Conservation (phyloP, 306 rosid species). For the Lathyrus aphaca region DNA sequence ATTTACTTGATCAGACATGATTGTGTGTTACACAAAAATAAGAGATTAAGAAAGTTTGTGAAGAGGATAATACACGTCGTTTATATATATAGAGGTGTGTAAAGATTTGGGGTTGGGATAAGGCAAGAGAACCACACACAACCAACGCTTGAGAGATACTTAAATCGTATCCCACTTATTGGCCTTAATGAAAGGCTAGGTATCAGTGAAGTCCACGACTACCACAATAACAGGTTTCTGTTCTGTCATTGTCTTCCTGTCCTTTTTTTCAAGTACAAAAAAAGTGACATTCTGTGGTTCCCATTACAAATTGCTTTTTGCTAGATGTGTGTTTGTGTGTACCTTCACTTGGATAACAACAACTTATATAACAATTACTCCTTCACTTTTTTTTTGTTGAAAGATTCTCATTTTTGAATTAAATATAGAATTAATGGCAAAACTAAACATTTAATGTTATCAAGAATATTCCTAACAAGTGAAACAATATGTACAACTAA, state of each 20-base stretch:
- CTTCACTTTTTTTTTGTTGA: background rate
- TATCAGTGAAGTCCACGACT: constrained; percentile 73
- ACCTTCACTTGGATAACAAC: constrained; percentile 42
- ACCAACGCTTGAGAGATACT: constrained; percentile 58
- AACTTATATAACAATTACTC: background rate
- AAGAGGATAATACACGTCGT: constrained; percentile 61
- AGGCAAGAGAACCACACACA: constrained; percentile 99
- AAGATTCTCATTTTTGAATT: too few species aligned
- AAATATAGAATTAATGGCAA: too few species aligned
- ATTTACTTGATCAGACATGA: constrained; percentile 70
- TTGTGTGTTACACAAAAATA: constrained; percentile 35
- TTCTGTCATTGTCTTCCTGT: constrained; percentile 33
- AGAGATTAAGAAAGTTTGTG: constrained; percentile 41
- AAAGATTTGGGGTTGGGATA: constrained; percentile 56
- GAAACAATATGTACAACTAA: too few species aligned
- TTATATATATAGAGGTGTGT: constrained; percentile 32
- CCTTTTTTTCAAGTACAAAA: constrained; percentile 38
- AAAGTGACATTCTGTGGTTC: constrained; percentile 51
- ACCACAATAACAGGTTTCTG: constrained; percentile 50
- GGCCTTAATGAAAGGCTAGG: constrained; percentile 62
- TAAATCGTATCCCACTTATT: constrained; percentile 55
- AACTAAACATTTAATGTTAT: too few species aligned
- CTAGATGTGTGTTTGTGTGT: constrained; percentile 42
- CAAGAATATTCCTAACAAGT: too few species aligned
- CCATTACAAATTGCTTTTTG: constrained; percentile 45